A percentile compares a stretch with the other conserved stretches of the same genome.
Evolutionary conservation across 495 filamentous ascomycete species (phyloP).

Genomic region (Cairneyella variabilis): DNA sequence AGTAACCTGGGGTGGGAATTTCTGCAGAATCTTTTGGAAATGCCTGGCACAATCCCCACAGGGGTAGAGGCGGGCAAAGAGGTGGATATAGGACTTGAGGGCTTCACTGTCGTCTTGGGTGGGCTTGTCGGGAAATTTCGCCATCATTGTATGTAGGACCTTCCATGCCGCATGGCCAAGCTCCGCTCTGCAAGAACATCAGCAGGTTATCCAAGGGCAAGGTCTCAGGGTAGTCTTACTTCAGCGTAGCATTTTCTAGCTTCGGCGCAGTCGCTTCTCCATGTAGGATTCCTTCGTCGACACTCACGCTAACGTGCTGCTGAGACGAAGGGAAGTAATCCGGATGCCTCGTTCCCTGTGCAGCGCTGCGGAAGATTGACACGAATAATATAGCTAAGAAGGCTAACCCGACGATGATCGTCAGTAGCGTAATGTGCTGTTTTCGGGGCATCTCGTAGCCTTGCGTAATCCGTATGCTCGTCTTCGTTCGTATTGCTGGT

Average conservation of each 20-base stretch:
- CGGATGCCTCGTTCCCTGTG: conserved; percentile 13
- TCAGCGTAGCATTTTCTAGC: conserved; percentile 87
- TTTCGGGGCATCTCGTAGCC: conserved; percentile 37
- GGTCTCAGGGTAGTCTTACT: conserved; percentile 44
- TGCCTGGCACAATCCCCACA: conserved; percentile 93
- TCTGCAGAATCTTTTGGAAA: conserved; percentile 75
- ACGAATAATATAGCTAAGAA: conserved; percentile 38
- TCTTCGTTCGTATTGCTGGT: conserved; percentile 2
- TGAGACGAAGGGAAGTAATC: conserved; percentile 23
- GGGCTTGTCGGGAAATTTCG: conserved; percentile 84
- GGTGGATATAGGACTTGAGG: conserved; percentile 76
- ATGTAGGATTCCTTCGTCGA: conserved; percentile 43
- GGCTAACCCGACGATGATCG: conserved; percentile 29
- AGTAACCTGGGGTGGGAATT: conserved; percentile 88
- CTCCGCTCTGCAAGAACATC: conserved; percentile 59
- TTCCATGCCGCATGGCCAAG: conserved; percentile 87
- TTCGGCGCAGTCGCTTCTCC: conserved; percentile 84
- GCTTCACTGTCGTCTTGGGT: conserved; percentile 79
- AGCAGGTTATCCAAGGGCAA: too few relatives aligned
- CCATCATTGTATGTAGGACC: conserved; percentile 92
- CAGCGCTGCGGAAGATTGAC: conserved; percentile 21
- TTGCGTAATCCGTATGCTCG: not conserved
- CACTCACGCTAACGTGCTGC: conserved; percentile 30
- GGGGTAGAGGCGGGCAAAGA: conserved; percentile 91
- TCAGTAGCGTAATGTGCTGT: conserved; percentile 37